phyloP scores from a whole-genome alignment of 1,139 yeast genomes.

The Debaryomycetaceae sp. region DNA sequence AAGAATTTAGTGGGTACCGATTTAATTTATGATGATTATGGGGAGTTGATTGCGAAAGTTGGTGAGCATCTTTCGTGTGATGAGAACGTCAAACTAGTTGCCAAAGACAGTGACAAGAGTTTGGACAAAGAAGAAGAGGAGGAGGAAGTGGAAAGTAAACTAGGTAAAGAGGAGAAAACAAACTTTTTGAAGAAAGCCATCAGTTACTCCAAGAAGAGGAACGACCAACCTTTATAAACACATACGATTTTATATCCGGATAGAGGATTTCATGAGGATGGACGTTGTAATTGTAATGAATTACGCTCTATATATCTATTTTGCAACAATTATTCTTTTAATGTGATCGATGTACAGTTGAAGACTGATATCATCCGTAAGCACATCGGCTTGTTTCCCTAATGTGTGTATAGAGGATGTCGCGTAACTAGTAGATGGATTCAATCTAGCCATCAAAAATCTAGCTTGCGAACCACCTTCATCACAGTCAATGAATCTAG shows the following conservation, averaged over 20 bases:
- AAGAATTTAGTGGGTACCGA: conserved; percentile 79
- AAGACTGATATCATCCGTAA: conserved; percentile 69
- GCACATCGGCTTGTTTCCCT: conserved; percentile 35
- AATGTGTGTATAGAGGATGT: conserved; percentile 33
- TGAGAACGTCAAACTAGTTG: conserved; percentile 22
- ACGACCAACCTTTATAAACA: not conserved
- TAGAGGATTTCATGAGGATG: no score
- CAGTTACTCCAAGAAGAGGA: conserved; percentile 20
- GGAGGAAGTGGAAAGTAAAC: conserved; percentile 10
- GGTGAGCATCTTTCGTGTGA: conserved; percentile 38
- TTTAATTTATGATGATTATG: conserved; percentile 57
- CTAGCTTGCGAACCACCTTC: conserved; percentile 80
- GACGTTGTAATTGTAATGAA: no score
- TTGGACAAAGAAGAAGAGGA: conserved; percentile 11
- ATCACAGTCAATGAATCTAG: conserved; percentile 69
- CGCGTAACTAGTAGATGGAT: conserved; percentile 65
- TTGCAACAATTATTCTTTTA: conserved; percentile 32
- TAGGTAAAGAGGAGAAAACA: conserved; percentile 16
- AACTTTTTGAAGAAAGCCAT: conserved; percentile 29
- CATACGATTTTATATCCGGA: no score
- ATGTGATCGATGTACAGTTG: conserved; percentile 66
- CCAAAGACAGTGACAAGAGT: conserved; percentile 12
- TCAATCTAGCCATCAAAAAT: conserved; percentile 68
- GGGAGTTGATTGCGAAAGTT: conserved; percentile 45
- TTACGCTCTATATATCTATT: conserved; percentile 5